phyloP scores from a whole-genome alignment of 805 yeast genomes.

The Saccharomycopsis malanga region DNA sequence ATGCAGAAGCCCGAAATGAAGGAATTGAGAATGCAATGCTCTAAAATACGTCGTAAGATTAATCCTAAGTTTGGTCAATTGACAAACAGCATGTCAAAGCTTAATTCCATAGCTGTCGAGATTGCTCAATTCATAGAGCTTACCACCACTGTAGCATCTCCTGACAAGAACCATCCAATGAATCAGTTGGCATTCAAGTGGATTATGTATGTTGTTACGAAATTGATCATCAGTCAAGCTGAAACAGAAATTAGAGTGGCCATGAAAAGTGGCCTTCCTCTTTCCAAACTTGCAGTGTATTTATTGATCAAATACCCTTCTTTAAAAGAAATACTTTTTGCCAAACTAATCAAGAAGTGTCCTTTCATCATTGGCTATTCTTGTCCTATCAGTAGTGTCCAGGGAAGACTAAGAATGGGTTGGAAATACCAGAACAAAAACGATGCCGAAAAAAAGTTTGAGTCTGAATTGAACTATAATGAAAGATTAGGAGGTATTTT shows the following conservation, averaged over 20 bases:
- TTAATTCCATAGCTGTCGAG: conserved; percentile 44
- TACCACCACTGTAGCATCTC: conserved; percentile 30
- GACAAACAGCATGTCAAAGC: conserved; percentile 61
- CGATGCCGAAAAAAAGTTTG: conserved; percentile 30
- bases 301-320: conserved; percentile 45
- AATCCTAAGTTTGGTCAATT: conserved; percentile 91
- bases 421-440: conserved; percentile 51
- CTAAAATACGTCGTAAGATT: conserved; percentile 62
- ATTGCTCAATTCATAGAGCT: conserved; percentile 43
- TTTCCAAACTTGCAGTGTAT: conserved; percentile 57
- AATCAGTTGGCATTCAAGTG: conserved; percentile 55
- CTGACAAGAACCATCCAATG: conserved; percentile 13
- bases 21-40: conserved; percentile 45
- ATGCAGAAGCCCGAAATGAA: conserved; percentile 46
- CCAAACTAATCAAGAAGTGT: conserved; percentile 86
- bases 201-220: conserved; percentile 77
- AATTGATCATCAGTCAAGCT: conserved; percentile 82
- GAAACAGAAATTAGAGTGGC: conserved; percentile 84
- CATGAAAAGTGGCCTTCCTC: conserved; percentile 70
- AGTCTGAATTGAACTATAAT: conserved; percentile 59
- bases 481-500: conserved; percentile 85
- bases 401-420: conserved; percentile 81
- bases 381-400: conserved; percentile 68
- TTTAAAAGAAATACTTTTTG: conserved; percentile 39
- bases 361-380: conserved; percentile 81